Evolutionary conservation across 306 rosid genomes (phyloP), one percentile per base, ranked within the genome.

Genomic region (Clitoria ternatea): DNA sequence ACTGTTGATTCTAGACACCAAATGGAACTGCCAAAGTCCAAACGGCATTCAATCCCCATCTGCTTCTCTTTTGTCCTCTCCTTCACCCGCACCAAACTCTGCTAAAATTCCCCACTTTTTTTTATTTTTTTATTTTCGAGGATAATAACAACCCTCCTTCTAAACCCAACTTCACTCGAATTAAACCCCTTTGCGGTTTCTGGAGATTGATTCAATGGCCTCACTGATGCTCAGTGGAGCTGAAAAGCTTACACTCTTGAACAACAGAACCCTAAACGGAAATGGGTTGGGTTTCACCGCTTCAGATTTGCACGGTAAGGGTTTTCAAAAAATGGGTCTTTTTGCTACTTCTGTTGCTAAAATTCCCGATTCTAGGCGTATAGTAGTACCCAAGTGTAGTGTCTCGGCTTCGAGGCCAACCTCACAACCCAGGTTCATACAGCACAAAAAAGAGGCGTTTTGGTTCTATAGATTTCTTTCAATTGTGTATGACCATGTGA

Each of bases 401-500:
- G 5, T 72, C 29, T 90, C 98, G n/a, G 72, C 86, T 72, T 81
- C 98, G 0, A 75, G 98, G 76, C 96, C 98, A 14, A 76, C 82
- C 53, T 90, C 97, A 1, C 97, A 90, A 73, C 97, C 94, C 0
- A 85, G 98, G 89, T 93, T 93, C 79, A 93, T 90, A 13, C 98
- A 90, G 64, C 92, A 93, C 87, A 90, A 93, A 57, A 87, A 93
- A 36, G 97, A 93, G 75, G 98, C 98, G 0, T 93, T 90, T 73
- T 93, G 96, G 98, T 93, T 93, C 77, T 93, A 88, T 54, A 85
- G 94, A 80, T 93, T 93, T 30, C 94, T 93, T 9, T 88, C 97
- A 7, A 87, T 93, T 78, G 97, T 90, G 71, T 93, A 90, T 54
- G 97, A 93, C 80, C 97, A 90, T 69, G 53, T 90, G 24, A 87